A percentile compares a stretch with the other conserved stretches of the same genome.
Evolutionary conservation across 1,284 basidiomycete genomes (phyloP).

Genomic region (Xanthoconium separans): DNA sequence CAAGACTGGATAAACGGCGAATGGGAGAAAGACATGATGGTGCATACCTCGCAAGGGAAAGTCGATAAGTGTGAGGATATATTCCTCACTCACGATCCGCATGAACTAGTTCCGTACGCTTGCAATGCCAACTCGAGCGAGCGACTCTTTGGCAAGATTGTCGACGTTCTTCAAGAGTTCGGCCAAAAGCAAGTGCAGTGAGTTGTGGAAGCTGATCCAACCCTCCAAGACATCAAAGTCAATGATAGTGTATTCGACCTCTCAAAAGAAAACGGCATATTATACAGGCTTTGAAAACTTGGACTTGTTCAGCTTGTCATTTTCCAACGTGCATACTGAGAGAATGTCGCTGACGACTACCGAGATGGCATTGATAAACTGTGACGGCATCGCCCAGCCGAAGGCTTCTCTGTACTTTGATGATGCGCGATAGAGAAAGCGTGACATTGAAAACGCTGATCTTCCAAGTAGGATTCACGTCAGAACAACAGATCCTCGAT

Average conservation of each 20-base stretch:
- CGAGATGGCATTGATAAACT: slow-evolving; percentile 68
- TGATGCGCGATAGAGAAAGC: slow-evolving; percentile 81
- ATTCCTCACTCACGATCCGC: slow-evolving; percentile 58
- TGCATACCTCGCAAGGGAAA: slow-evolving; percentile 80
- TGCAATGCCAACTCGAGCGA: slow-evolving; percentile 50
- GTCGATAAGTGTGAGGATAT: slow-evolving; percentile 76
- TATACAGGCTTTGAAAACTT: slow-evolving; percentile 63
- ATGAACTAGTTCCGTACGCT: slow-evolving; percentile 62
- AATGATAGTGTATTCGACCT: slow-evolving; percentile 57
- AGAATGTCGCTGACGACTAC: slow-evolving; percentile 75
- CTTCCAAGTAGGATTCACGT: slow-evolving; percentile 26
- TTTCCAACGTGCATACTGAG: slow-evolving; percentile 63
- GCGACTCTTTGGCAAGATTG: slow-evolving; percentile 54
- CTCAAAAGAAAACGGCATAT: slow-evolving; percentile 66
- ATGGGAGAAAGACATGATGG: background rate
- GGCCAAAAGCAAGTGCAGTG: slow-evolving; percentile 88
- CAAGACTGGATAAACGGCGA: slow-evolving; percentile 4
- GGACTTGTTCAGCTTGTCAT: slow-evolving; percentile 62
- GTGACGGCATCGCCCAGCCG: slow-evolving; percentile 51
- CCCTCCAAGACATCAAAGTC: slow-evolving; percentile 78
- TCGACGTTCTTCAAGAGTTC: slow-evolving; percentile 86
- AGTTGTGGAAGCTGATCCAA: slow-evolving; percentile 93
- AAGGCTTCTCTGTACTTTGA: slow-evolving; percentile 88
- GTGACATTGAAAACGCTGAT: slow-evolving; percentile 92
- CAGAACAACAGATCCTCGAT: background rate